A percentile compares a stretch with the other conserved stretches of the same genome.
These are phyloP conservation scores for Echria macrotheca DNA, from an alignment of 495 filamentous ascomycete genomes.

Conservation along the genomic window DNA sequence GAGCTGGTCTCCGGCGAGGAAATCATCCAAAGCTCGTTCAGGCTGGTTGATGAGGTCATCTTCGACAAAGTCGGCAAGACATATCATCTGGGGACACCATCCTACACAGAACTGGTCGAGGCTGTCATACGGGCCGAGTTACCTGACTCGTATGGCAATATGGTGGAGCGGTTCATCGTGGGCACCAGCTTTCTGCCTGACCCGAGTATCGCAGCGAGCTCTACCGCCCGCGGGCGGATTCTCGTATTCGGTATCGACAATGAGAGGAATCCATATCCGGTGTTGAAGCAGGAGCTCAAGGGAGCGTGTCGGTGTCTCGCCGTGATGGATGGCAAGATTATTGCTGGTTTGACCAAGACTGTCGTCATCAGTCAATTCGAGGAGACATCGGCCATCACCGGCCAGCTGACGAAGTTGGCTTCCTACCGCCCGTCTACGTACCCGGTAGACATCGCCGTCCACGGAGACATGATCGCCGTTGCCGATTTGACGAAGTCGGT, in stretches of 20 bases:
- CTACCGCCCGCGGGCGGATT: conserved; percentile 64
- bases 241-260: conserved; percentile 76
- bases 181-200: conserved; percentile 77
- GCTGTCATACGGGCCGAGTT: conserved; percentile 75
- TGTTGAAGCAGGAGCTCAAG: conserved; percentile 58
- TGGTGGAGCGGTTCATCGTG: conserved; percentile 76
- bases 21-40: conserved; percentile 43
- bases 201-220: conserved; percentile 26
- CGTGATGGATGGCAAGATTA: conserved; percentile 65
- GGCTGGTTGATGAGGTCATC: conserved; percentile 47
- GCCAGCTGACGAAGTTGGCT: conserved; percentile 57
- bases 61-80: conserved; percentile 41
- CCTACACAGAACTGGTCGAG: conserved; percentile 74
- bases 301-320: conserved; percentile 75
- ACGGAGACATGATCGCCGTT: conserved; percentile 67
- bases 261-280: conserved; percentile 61
- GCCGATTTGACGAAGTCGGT: conserved; percentile 94
- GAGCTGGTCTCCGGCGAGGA: conserved; percentile 43
- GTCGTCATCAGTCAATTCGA: conserved; percentile 60
- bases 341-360: conserved; percentile 81
- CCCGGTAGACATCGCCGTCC: conserved; percentile 75
- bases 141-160: conserved; percentile 53
- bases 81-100: conserved; percentile 42
- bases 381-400: conserved; percentile 44
- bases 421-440: conserved; percentile 78